Evolutionary conservation across 148 eudicot genomes (phyloP).

Genomic region (Fagopyrum homotropicum): DNA sequence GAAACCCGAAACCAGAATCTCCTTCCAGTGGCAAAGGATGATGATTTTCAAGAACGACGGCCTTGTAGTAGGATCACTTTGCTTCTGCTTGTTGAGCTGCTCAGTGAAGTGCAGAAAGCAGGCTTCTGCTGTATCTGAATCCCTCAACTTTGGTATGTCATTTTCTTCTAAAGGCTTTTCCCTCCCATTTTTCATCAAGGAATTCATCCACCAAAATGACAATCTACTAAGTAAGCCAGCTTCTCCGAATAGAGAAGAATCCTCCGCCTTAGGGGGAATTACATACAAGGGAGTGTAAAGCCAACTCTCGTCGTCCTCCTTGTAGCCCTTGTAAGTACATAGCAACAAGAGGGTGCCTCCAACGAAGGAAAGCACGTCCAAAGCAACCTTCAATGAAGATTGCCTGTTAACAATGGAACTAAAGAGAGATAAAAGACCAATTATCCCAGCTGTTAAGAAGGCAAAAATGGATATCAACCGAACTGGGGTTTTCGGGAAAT

Average conservation of each 20-base stretch:
- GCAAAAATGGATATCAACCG: conserved; percentile 41
- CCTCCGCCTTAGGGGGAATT: conserved; percentile 18
- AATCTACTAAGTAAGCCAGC: conserved; percentile 48
- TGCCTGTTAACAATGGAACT: conserved; percentile 27
- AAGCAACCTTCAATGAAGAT: conserved; percentile 34
- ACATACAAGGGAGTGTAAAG: conserved; percentile 47
- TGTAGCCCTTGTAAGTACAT: conserved; percentile 54
- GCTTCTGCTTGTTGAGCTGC: conserved; percentile 34
- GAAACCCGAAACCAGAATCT: conserved; percentile 66
- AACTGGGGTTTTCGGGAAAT: conserved; percentile 22
- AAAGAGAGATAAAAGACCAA: conserved; percentile 30
- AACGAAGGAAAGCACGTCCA: conserved; percentile 49
- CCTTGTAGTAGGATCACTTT: conserved; percentile 26
- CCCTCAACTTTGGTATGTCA: conserved; percentile 57
- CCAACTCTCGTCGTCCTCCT: conserved; percentile 23
- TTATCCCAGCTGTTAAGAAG: conserved; percentile 31
- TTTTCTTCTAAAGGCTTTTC: conserved; percentile 58
- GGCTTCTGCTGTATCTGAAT: conserved; percentile 56
- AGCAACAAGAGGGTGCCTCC: conserved; percentile 60
- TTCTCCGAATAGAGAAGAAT: conserved; percentile 41
- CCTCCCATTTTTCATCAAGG: conserved; percentile 74
- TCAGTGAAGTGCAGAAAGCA: conserved; percentile 51
- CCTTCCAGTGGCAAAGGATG: conserved; percentile 59
- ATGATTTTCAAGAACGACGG: conserved; percentile 61
- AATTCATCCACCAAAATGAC: conserved; percentile 83